Conservation (phyloP, 208 protist genomes). For the Tritrichomonas foetus region DNA sequence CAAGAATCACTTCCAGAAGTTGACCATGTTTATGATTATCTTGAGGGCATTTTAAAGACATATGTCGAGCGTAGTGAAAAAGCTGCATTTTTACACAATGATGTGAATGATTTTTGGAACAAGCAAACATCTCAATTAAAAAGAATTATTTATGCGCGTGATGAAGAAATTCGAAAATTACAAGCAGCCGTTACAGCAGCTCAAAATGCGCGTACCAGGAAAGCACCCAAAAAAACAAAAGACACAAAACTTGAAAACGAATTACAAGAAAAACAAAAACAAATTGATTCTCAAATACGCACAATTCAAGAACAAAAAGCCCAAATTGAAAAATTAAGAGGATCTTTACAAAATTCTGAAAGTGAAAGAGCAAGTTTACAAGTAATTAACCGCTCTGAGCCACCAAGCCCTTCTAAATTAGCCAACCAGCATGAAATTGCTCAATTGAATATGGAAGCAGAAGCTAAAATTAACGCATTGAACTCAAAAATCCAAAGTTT, state of each 20-base stretch:
- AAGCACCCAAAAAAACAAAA: neutral
- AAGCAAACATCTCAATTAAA: neutral
- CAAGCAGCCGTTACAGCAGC: neutral
- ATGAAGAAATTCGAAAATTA: neutral
- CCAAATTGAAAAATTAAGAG: neutral
- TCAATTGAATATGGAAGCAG: neutral
- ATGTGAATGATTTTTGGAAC: neutral
- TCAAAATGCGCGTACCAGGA: neutral
- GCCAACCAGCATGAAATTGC: neutral
- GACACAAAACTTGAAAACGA: neutral
- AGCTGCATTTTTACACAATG: neutral
- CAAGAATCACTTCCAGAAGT: neutral
- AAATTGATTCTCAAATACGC: neutral
- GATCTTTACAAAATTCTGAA: neutral
- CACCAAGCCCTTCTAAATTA: neutral
- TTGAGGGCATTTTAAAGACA: neutral
- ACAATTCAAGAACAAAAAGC: neutral
- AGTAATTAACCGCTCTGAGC: neutral
- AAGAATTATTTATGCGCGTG: neutral
- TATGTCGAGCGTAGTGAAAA: neutral
- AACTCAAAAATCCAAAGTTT: neutral
- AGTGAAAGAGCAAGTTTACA: neutral
- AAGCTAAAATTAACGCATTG: neutral
- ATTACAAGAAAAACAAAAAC: neutral
- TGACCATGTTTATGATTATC: neutral